These are phyloP conservation scores for Psilocybe subaeruginosa DNA, from an alignment of 768 basidiomycete species.

Conservation along the genomic window DNA sequence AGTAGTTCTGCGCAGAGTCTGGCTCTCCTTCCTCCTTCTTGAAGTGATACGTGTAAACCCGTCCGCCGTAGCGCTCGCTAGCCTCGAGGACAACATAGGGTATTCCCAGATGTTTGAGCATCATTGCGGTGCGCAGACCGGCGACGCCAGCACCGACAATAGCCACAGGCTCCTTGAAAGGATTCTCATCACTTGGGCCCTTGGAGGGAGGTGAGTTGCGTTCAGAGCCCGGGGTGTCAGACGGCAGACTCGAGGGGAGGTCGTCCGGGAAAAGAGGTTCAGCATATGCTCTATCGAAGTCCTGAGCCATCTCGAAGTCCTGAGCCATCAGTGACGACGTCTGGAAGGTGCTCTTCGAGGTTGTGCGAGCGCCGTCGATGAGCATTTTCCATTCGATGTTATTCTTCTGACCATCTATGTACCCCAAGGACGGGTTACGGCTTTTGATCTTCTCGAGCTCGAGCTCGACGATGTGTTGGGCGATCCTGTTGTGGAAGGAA, in stretches of 20 bases:
- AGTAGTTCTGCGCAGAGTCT: constrained; percentile 12
- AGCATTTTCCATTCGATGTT: not conserved
- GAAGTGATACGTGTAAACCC: constrained; percentile 32
- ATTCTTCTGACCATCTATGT: not conserved
- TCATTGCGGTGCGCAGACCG: constrained; percentile 33
- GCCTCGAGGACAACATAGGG: constrained; percentile 31
- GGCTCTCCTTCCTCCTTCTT: constrained; percentile 3
- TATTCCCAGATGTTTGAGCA: constrained; percentile 28
- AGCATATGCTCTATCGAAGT: not conserved
- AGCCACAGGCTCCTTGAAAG: constrained; percentile 1
- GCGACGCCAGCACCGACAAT: constrained; percentile 25
- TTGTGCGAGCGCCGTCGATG: not conserved
- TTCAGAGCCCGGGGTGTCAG: not conserved
- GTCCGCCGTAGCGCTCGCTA: constrained; percentile 26
- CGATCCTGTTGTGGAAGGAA: constrained; percentile 10
- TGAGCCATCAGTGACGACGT: no score
- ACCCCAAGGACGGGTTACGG: constrained; percentile 4
- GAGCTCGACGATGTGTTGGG: constrained; percentile 9
- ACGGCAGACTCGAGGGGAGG: not conserved
- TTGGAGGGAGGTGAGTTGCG: not conserved
- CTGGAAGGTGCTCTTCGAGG: not conserved
- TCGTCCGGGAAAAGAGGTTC: constrained; percentile 7
- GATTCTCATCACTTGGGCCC: not conserved
- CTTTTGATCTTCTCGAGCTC: constrained; percentile 2
- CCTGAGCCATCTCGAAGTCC: no score